phyloP scores from a whole-genome alignment of 169 alveolate genomes.

The Fabrea salina region DNA sequence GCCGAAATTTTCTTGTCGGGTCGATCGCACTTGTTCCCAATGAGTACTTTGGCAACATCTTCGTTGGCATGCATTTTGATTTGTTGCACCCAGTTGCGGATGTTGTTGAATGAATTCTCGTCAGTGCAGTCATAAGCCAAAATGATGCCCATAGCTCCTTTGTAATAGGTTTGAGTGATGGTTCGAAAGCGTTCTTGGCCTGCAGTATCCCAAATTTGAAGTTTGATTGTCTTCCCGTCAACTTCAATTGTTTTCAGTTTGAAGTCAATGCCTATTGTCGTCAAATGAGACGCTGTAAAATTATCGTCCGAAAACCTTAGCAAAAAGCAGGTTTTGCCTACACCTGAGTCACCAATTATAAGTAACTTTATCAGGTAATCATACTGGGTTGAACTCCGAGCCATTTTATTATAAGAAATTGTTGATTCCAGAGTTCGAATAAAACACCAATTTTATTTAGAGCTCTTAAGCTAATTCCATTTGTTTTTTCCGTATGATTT shows the following conservation, averaged over 20 bases:
- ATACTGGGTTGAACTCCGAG: constrained; percentile 32
- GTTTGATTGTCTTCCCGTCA: constrained; percentile 43
- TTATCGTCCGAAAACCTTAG: constrained; percentile 64
- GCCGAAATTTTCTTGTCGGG: constrained; percentile 51
- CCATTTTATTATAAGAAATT: constrained; percentile 27
- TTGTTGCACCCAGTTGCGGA: constrained; percentile 70
- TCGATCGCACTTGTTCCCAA: constrained; percentile 76
- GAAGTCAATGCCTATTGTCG: constrained; percentile 81
- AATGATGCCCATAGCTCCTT: constrained; percentile 77
- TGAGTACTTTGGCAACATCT: constrained; percentile 61
- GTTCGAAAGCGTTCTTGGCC: constrained; percentile 79
- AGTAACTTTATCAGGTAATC: constrained; percentile 65
- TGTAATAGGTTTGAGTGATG: constrained; percentile 77
- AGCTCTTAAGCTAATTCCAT: too few species aligned
- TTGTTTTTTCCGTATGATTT: constrained; percentile 8
- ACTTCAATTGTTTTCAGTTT: constrained; percentile 43
- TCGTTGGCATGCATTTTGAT: constrained; percentile 61
- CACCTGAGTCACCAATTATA: constrained; percentile 79
- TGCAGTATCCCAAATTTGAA: constrained; percentile 71
- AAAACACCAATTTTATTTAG: too few species aligned
- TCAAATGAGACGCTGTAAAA: constrained; percentile 53
- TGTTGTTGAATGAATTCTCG: constrained; percentile 60
- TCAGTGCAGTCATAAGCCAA: constrained; percentile 73
- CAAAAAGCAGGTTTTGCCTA: constrained; percentile 78
- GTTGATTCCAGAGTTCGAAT: too few species aligned